Evolutionary conservation across 2,329 filamentous ascomycete genomes (phyloP), one percentile per base, ranked within the genome.

Genomic region (Lasiodiplodia citricola): DNA sequence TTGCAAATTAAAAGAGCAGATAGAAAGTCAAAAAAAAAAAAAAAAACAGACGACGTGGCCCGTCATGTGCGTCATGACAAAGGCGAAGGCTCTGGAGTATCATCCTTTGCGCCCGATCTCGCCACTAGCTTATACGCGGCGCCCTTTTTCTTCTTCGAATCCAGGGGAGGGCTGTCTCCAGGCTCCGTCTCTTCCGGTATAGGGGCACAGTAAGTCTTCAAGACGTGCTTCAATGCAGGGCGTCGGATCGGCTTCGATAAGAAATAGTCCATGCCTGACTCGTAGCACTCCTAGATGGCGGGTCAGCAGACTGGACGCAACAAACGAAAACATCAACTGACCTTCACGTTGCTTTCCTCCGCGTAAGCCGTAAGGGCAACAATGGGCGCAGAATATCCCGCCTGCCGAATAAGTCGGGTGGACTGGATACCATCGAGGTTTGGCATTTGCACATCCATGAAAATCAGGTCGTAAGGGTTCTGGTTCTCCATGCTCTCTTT

Each of bases 391-490:
- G 87, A 89, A 80, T 96, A 97, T 1, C 94, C 94, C 83, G 95
- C 92, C 77, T 93, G 85, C 7, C 94, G 88, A 73, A 97, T 97
- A 41, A 96, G 83, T 11, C 91, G 87, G 0, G 94, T 97, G 57
- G 91, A 94, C 77, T 97, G 91, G 28, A 97, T 83, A 1, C 94
- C 94, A 75, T 97, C 94, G 16, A 97, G 86, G 71, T 96, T 96
- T 3, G 94, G 94, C 94, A 97, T 97, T 80, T 92, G 93, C 8
- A 97, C 91, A 74, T 97, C 94, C 94, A 97, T 97, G 76, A 97
- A 96, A 71, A 97, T 95, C 31, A 97, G 85, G 73, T 97, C 93
- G 76, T 95, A 97, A 2, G 87, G 87, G 67, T 87, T 85, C 65
- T 90, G 87, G 35, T 86, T 87, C 62, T 90, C 88, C 91, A 97